Conservation (phyloP, 2,329 filamentous ascomycete genomes). For the Ophiostoma australiae region DNA sequence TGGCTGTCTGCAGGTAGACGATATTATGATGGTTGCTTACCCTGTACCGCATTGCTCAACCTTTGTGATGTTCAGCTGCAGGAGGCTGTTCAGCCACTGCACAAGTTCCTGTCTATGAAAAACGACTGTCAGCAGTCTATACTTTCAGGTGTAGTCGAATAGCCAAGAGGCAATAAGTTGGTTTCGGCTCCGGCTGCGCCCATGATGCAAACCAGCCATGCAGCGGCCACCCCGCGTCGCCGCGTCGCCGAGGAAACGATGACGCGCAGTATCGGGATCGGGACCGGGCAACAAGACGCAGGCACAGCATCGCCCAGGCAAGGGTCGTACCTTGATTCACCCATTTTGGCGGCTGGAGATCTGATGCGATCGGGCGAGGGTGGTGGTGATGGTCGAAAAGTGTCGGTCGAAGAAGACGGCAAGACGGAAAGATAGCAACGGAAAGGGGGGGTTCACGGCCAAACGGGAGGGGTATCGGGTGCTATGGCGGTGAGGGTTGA, state of each 20-base stretch:
- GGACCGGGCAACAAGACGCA: background rate
- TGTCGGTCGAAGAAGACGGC: background rate
- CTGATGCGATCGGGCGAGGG: background rate
- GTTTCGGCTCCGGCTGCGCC: background rate
- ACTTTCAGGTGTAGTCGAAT: background rate
- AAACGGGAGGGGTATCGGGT: background rate
- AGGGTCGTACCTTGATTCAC: conserved; percentile 27
- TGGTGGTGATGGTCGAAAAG: background rate
- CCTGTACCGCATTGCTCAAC: conserved; percentile 60
- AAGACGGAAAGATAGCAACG: background rate
- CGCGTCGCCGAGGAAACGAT: background rate
- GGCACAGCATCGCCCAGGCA: background rate
- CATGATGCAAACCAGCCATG: background rate
- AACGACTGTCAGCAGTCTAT: conserved; percentile 7
- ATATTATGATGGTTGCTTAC: conserved; percentile 16
- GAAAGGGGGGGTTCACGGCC: background rate
- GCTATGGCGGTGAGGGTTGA: conserved; percentile 1
- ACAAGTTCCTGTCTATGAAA: conserved; percentile 81
- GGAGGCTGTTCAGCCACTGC: conserved; percentile 93
- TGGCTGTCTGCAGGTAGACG: background rate
- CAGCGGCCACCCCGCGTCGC: background rate
- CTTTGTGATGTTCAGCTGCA: conserved; percentile 97
- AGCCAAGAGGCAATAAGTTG: background rate
- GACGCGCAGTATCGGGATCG: background rate
- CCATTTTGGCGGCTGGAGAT: conserved; percentile 24